Evolutionary conservation across 2,329 filamentous ascomycete species (phyloP).

Genomic region (Cladosporium sp.): DNA sequence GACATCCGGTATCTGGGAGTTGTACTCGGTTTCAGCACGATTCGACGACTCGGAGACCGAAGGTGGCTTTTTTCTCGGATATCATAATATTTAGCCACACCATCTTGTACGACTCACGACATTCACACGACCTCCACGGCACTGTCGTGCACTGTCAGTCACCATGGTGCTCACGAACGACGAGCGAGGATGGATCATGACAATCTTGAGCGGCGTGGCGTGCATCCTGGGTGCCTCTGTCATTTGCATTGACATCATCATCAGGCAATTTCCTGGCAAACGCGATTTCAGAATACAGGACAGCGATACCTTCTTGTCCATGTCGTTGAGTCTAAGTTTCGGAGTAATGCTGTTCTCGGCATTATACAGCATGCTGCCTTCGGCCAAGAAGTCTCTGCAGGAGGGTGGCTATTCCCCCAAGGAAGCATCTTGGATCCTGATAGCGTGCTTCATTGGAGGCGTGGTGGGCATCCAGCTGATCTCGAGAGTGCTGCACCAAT

Average conservation of each 20-base stretch:
- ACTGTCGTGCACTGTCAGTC: neutral
- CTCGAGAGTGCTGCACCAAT: constrained; percentile 70
- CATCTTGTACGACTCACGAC: neutral
- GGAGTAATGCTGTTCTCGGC: constrained; percentile 96
- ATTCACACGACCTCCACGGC: neutral
- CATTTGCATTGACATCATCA: constrained; percentile 80
- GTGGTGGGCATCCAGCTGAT: constrained; percentile 74
- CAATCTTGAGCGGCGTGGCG: constrained; percentile 73
- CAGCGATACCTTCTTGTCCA: constrained; percentile 82
- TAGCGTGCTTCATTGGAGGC: constrained; percentile 68
- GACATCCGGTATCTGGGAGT: neutral
- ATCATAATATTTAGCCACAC: neutral
- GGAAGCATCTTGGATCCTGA: constrained; percentile 66
- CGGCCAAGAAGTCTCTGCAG: constrained; percentile 74
- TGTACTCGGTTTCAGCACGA: neutral
- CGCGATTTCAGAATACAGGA: constrained; percentile 83
- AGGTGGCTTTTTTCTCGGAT: neutral
- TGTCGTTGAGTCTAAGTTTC: constrained; percentile 87
- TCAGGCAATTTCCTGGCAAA: constrained; percentile 71
- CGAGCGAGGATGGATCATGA: constrained; percentile 90
- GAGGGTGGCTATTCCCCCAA: constrained; percentile 67
- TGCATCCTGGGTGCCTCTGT: constrained; percentile 73
- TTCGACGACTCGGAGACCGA: neutral
- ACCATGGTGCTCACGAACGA: constrained; percentile 68
- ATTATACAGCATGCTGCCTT: constrained; percentile 89